phyloP scores from a whole-genome alignment of 768 basidiomycete species.

The Daedaleopsis sinensis region DNA sequence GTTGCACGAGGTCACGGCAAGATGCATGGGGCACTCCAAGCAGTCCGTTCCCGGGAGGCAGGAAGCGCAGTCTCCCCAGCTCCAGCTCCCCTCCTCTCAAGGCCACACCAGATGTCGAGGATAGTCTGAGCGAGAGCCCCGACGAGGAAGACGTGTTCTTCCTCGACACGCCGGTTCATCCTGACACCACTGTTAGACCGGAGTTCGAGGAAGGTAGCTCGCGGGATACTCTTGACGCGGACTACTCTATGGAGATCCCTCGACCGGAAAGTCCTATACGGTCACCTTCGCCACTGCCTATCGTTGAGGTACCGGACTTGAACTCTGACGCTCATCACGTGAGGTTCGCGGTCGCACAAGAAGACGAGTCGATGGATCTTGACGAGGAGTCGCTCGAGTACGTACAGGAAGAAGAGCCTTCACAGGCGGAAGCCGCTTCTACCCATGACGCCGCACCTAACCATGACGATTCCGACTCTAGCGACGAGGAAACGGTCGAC shows the following conservation, averaged over 20 bases:
- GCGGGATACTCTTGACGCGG: not conserved
- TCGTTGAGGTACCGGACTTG: conserved; percentile 10
- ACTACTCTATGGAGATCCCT: not conserved
- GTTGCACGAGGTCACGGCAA: conserved; percentile 49
- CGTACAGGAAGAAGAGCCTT: conserved; percentile 8
- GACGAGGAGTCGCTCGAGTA: conserved; percentile 23
- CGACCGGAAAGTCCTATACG: not conserved
- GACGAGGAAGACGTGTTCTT: conserved; percentile 20
- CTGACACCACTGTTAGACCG: not conserved
- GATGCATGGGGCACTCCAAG: conserved; percentile 71
- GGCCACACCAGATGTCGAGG: conserved; percentile 6
- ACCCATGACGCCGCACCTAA: conserved; percentile 18
- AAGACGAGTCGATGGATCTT: conserved; percentile 16
- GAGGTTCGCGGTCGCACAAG: conserved; percentile 6
- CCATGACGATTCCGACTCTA: conserved; percentile 27
- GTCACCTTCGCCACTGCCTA: conserved; percentile 18
- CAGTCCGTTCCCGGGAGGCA: conserved; percentile 58
- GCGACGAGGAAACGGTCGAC: conserved; percentile 32
- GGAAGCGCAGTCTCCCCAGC: conserved; percentile 8
- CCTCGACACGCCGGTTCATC: conserved; percentile 7
- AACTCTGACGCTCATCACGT: conserved; percentile 49
- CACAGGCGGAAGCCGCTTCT: not conserved
- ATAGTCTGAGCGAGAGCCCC: not conserved
- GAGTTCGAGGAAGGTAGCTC: not conserved
- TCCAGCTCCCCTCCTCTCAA: conserved; percentile 10